A percentile compares a stretch with the other conserved stretches of the same genome.
Conservation (phyloP, 352 stramenopile genomes). For the Phytophthora tentaculata region DNA sequence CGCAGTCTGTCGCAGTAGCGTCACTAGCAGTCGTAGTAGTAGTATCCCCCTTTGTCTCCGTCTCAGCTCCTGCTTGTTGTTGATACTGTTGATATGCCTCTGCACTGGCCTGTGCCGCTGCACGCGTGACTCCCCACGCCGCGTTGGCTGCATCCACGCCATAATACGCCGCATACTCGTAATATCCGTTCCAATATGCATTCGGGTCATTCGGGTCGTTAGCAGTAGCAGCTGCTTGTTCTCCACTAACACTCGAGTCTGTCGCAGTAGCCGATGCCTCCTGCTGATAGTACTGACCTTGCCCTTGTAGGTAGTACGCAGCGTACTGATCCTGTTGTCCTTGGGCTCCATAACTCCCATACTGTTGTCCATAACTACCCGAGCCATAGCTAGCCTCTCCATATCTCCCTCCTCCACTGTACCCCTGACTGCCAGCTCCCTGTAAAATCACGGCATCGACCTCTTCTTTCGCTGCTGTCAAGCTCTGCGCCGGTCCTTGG, state of each 20-base stretch:
- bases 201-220: slow-evolving; percentile 88
- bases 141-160: slow-evolving; percentile 85
- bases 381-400: slow-evolving; percentile 34
- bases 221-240: slow-evolving; percentile 34
- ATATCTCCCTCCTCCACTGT: slow-evolving; percentile 26
- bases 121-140: slow-evolving; percentile 84
- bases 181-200: slow-evolving; percentile 90
- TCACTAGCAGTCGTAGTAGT: slow-evolving; percentile 15
- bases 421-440: slow-evolving; percentile 58
- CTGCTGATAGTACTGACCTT: slow-evolving; percentile 71
- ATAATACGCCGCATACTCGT: slow-evolving; percentile 91
- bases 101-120: slow-evolving; percentile 68
- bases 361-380: slow-evolving; percentile 52
- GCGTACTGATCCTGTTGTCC: slow-evolving; percentile 67
- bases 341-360: slow-evolving; percentile 49
- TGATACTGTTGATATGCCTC: slow-evolving; percentile 81
- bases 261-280: slow-evolving; percentile 29
- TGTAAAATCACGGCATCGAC: slow-evolving; percentile 84
- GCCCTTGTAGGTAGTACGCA: slow-evolving; percentile 74
- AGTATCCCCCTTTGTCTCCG: background rate
- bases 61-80: slow-evolving; percentile 49
- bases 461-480: slow-evolving; percentile 77
- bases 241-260: slow-evolving; percentile 12
- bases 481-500: slow-evolving; percentile 61
- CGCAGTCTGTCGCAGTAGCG: slow-evolving; percentile 19